Base-by-base conservation (phyloP, 2,329 filamentous ascomycete species). In the Alternaria incomplexa region DNA sequence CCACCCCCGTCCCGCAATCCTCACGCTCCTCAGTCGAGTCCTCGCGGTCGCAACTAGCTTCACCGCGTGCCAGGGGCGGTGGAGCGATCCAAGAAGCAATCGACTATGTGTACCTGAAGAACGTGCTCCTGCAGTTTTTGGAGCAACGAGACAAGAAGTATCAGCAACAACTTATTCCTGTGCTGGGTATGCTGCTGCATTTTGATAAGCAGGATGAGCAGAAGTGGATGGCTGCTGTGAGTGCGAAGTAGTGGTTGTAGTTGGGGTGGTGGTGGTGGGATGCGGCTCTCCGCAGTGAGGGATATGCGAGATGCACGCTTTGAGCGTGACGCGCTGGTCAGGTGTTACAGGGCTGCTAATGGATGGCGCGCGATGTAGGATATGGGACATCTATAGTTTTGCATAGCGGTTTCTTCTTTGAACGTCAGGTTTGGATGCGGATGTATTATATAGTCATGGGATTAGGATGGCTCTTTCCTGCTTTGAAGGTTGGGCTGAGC, bases 121-220 rank as follows among this genome's bases (percentile, higher is more conserved):
- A 92, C 9, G 91, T 95, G 58, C 79, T 96, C 70, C 80, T 96
- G 68, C 91, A 94, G 79, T 95, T 95, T 77, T 79, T 96, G 67
- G 91, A 94, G 83, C 89, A 92, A 69, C 92, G 89, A 81, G 92
- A 95, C 75, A 91, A 90, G 77, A 91, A 88, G 81, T 83, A 92
- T 71, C 87, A 93, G 72, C 85, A 88, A 66, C 91, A 93, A 83
- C 84, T 95, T 67, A 90, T 96, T 59, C 91, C 91, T 1, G 91
- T 94, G 32, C 78, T 96, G 72, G 90, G 90, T 28, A 90, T 91
- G 85, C 81, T 95, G 75, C 81, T 96, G 74, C 88, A 89, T 77
- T 93, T 95, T 81, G 90, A 93, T 81, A 88, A 89, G 71, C 88
- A 86, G 71, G 93, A 97, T 70, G 91, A 96, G 81, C 90, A 96